These are phyloP conservation scores for Aspergillus calidoustus DNA, from an alignment of 2,329 filamentous ascomycete genomes.

Conservation along the genomic window DNA sequence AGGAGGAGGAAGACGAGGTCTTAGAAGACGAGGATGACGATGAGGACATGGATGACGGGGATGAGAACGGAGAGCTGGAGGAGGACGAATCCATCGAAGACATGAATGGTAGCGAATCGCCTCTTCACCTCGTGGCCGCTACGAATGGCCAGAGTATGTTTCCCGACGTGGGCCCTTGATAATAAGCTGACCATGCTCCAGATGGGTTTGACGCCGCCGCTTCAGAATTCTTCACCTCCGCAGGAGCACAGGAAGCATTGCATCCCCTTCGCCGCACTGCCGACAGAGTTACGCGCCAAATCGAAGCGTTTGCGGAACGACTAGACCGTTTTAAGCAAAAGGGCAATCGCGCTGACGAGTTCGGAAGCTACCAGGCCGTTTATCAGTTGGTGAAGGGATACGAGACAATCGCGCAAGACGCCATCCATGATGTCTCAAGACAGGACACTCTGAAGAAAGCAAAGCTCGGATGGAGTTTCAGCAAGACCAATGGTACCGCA, in stretches of 20 bases:
- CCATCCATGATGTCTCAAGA: conserved; percentile 50
- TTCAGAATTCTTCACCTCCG: conserved; percentile 47
- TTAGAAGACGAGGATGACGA: conserved; percentile 34
- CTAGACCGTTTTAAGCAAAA: conserved; percentile 74
- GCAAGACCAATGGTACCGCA: conserved; percentile 24
- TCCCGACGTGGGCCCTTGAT: not conserved
- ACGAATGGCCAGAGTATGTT: conserved; percentile 27
- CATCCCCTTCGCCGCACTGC: conserved; percentile 67
- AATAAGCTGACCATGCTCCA: conserved; percentile 21
- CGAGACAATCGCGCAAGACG: conserved; percentile 58
- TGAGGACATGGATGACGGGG: conserved; percentile 33
- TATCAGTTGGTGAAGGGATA: conserved; percentile 71
- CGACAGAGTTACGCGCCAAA: conserved; percentile 75
- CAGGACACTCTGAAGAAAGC: conserved; percentile 46
- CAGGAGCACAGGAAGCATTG: conserved; percentile 56
- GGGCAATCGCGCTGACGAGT: conserved; percentile 52
- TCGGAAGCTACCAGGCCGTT: conserved; percentile 66
- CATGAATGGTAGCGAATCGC: conserved; percentile 34
- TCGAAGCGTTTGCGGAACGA: conserved; percentile 82
- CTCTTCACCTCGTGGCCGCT: conserved; percentile 19
- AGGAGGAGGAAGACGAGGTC: conserved; percentile 36
- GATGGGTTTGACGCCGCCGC: conserved; percentile 27
- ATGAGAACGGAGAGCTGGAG: conserved; percentile 34
- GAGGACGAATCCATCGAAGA: conserved; percentile 34
- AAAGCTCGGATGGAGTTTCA: conserved; percentile 36